phyloP scores from a whole-genome alignment of 306 rosid species.

The Lotus japonicus region DNA sequence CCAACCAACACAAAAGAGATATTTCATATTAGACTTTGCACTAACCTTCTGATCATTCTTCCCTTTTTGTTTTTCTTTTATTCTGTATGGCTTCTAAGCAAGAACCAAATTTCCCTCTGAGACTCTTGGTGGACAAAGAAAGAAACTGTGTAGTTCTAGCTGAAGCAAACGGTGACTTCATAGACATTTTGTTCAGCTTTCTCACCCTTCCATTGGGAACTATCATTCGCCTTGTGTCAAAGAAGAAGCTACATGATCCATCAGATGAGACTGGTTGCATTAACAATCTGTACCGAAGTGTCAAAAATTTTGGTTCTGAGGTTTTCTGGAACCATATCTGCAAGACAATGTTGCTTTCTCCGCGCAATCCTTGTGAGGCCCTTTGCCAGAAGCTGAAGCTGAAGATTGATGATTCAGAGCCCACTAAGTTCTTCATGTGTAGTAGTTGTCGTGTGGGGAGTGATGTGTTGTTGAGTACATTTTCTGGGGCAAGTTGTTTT shows the following conservation, averaged over 20 bases:
- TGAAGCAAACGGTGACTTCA: constrained; percentile 22
- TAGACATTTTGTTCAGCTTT: constrained; percentile 28
- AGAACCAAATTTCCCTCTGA: constrained; percentile 11
- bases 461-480: constrained; percentile 20
- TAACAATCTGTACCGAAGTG: constrained; percentile 14
- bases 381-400: constrained; percentile 16
- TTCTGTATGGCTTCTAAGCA: constrained; percentile 20
- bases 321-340: constrained; percentile 17
- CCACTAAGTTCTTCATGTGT: constrained; percentile 17
- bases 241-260: neutral
- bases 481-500: constrained; percentile 3
- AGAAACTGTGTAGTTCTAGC: constrained; percentile 21
- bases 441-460: neutral
- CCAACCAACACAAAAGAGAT: neutral
- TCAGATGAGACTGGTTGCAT: constrained; percentile 17
- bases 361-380: constrained; percentile 13
- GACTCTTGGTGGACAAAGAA: constrained; percentile 21
- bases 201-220: constrained; percentile 32
- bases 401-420: constrained; percentile 4
- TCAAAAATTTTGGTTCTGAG: neutral
- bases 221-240: constrained; percentile 1
- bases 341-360: constrained; percentile 28
- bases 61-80: neutral
- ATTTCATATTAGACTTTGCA: neutral
- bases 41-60: neutral